phyloP scores from a whole-genome alignment of 108 stramenopile species.

The Cyclotella cryptica region DNA sequence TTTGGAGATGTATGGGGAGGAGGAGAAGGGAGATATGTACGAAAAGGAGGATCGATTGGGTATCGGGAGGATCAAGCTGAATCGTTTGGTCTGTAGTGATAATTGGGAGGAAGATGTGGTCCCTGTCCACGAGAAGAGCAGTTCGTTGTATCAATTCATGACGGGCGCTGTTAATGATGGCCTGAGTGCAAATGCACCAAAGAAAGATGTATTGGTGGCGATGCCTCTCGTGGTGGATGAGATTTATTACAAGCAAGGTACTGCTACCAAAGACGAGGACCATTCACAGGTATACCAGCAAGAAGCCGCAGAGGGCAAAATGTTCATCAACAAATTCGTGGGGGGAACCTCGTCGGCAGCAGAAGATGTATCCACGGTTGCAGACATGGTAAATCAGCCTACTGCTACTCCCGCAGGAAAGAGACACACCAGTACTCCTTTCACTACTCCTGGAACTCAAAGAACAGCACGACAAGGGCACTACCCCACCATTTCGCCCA shows the following conservation, averaged over 20 bases:
- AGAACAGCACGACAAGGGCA: conserved; percentile 1
- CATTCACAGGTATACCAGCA: conserved; percentile 47
- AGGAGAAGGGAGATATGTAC: not conserved
- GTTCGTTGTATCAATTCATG: conserved; percentile 48
- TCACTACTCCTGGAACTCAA: conserved; percentile 19
- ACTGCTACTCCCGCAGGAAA: conserved; percentile 7
- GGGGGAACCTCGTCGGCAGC: not conserved
- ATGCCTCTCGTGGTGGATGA: conserved; percentile 36
- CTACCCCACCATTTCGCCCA: conserved; percentile 33
- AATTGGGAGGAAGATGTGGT: conserved; percentile 31
- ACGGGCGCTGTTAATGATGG: conserved; percentile 11
- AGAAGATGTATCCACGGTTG: conserved; percentile 1
- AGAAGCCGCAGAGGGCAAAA: conserved; percentile 52
- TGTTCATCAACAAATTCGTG: conserved; percentile 48
- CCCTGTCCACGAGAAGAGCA: conserved; percentile 32
- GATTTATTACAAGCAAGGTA: conserved; percentile 11
- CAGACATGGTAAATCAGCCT: conserved; percentile 7
- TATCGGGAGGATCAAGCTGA: conserved; percentile 35
- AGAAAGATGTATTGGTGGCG: conserved; percentile 40
- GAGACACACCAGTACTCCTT: not conserved
- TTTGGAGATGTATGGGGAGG: conserved; percentile 43
- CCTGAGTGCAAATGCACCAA: not conserved
- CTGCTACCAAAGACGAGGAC: conserved; percentile 2
- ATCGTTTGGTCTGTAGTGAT: not conserved
- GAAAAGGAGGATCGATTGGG: conserved; percentile 51